Percentiles rank a stretch among this genome's conserved stretches.
These are phyloP conservation scores for Dicorynia guianensis DNA, from an alignment of 306 rosid species.

Conservation along the genomic window DNA sequence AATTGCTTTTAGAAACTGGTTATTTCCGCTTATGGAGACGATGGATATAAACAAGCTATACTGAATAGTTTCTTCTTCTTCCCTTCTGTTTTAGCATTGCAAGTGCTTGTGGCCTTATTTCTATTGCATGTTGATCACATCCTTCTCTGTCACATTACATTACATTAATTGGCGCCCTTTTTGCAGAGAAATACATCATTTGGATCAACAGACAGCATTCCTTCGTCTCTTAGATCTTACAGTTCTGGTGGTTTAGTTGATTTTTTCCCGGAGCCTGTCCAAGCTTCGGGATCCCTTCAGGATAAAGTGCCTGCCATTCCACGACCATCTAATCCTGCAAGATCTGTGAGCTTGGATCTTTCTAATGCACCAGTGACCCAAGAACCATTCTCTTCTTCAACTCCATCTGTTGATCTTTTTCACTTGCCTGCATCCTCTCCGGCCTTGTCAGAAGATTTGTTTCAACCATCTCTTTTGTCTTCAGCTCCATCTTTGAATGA, in stretches of 20 bases:
- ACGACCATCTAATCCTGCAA: conserved; percentile 48
- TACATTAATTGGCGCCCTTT: conserved; percentile 32
- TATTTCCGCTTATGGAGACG: too few relatives aligned
- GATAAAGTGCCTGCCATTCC: conserved; percentile 38
- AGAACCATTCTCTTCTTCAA: conserved; percentile 42
- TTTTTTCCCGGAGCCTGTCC: conserved; percentile 50
- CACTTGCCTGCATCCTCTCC: conserved; percentile 54
- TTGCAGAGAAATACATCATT: conserved; percentile 60
- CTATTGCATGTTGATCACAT: conserved; percentile 19
- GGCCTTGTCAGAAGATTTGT: conserved; percentile 51
- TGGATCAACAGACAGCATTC: conserved; percentile 61
- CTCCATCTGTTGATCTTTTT: conserved; percentile 61
- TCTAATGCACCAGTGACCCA: conserved; percentile 43
- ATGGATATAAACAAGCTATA: too few relatives aligned
- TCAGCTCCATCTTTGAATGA: conserved; percentile 37
- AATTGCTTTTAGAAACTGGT: too few relatives aligned
- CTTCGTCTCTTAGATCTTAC: conserved; percentile 46
- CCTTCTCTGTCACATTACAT: conserved; percentile 20
- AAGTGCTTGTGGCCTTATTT: conserved; percentile 25
- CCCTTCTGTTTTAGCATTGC: too few relatives aligned
- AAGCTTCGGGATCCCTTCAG: conserved; percentile 44
- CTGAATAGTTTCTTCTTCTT: too few relatives aligned
- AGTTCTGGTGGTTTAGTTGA: conserved; percentile 55
- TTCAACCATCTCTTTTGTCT: conserved; percentile 49
- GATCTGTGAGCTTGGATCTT: conserved; percentile 52